A percentile compares a stretch with the other conserved stretches of the same genome.
Conservation (phyloP, 257 asterid species). For the Voacanga thouarsii region DNA sequence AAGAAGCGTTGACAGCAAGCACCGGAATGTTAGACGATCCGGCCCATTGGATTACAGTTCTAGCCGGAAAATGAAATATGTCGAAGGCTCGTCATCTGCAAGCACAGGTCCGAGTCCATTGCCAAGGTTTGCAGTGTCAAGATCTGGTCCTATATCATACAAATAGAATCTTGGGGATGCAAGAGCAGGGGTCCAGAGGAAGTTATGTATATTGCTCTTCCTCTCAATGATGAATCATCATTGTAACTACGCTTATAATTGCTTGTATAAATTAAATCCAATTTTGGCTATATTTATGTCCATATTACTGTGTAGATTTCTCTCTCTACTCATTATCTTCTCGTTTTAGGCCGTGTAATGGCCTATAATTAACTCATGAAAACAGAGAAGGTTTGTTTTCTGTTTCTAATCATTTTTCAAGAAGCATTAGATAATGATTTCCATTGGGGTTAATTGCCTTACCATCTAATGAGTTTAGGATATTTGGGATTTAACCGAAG, state of each 20-base stretch:
- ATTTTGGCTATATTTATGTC: slow-evolving; percentile 12
- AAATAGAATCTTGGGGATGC: slow-evolving; percentile 36
- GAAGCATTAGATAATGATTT: too few species aligned
- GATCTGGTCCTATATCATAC: slow-evolving; percentile 89
- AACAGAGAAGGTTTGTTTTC: too few species aligned
- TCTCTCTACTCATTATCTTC: neutral
- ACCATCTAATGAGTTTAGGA: too few species aligned
- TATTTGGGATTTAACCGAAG: too few species aligned
- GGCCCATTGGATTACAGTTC: slow-evolving; percentile 88
- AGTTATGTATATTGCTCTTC: slow-evolving; percentile 33
- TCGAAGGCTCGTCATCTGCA: slow-evolving; percentile 78
- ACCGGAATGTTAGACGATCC: slow-evolving; percentile 64
- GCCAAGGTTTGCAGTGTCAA: slow-evolving; percentile 92
- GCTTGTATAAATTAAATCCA: slow-evolving; percentile 1
- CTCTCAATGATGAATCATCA: neutral
- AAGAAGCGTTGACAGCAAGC: slow-evolving; percentile 47
- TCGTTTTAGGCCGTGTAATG: too few species aligned
- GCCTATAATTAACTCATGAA: too few species aligned
- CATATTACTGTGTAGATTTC: neutral
- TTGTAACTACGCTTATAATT: neutral
- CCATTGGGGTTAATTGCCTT: too few species aligned
- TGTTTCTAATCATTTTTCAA: too few species aligned
- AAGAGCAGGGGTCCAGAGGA: neutral
- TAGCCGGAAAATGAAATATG: slow-evolving; percentile 58
- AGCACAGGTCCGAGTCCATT: slow-evolving; percentile 89